A percentile compares a stretch with the other conserved stretches of the same genome.
Conservation (phyloP, 225 moss, liverwort and hornwort genomes). For the Bryoerythrophyllum caledonicum region DNA sequence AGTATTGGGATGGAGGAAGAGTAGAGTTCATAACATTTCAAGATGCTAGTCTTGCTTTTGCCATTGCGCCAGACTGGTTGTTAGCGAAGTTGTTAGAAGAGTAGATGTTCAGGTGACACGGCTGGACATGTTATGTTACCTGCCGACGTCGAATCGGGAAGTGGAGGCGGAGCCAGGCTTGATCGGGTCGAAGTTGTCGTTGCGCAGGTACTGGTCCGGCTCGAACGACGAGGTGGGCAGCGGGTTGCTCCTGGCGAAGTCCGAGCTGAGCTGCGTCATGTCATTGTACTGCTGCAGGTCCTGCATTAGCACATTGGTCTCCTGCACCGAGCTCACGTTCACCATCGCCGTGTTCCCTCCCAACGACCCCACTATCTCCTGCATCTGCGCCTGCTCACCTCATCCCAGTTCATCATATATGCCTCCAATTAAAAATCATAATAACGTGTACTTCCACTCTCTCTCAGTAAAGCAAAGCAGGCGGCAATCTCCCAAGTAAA, state of each 20-base stretch:
- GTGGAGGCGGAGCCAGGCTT: constrained; percentile 37
- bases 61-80: not conserved
- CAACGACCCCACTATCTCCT: constrained; percentile 46
- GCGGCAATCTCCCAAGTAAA: not conserved
- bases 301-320: constrained; percentile 39
- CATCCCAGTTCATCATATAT: too few species aligned
- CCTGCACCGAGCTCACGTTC: constrained; percentile 47
- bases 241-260: constrained; percentile 43
- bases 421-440: not conserved
- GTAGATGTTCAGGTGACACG: not conserved
- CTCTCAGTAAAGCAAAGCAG: not conserved
- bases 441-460: not conserved
- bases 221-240: constrained; percentile 36
- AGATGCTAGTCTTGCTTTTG: not conserved
- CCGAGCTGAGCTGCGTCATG: constrained; percentile 34
- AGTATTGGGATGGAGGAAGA: not conserved
- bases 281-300: constrained; percentile 47
- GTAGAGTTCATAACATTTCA: not conserved
- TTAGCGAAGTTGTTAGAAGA: not conserved
- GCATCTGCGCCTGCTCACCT: constrained; percentile 50
- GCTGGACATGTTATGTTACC: constrained; percentile 4
- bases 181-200: constrained; percentile 42
- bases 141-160: constrained; percentile 44
- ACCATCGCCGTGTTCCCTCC: constrained; percentile 51
- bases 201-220: constrained; percentile 51